Evolutionary conservation across 345 rosid genomes (phyloP).

Genomic region (Erodium maritimum): DNA sequence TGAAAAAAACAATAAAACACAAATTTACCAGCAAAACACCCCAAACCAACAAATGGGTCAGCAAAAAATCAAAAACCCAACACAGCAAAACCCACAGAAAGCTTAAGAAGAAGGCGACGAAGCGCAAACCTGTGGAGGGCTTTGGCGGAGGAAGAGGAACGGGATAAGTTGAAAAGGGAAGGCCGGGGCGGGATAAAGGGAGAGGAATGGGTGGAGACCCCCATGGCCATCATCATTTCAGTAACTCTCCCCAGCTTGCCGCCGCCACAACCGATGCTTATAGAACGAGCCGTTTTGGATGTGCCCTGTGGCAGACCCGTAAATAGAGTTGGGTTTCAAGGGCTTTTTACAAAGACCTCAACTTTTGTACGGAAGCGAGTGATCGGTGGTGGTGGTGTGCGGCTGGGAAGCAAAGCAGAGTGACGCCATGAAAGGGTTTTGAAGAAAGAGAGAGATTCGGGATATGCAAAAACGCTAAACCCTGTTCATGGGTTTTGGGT

Average conservation of each 20-base stretch:
- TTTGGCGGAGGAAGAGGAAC: constrained; percentile 18
- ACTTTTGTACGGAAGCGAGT: no score
- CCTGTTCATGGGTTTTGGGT: no score
- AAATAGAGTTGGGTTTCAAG: not conserved
- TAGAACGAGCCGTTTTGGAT: constrained; percentile 32
- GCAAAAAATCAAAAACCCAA: constrained; percentile 3
- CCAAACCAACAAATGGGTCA: no score
- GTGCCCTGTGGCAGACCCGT: constrained; percentile 6
- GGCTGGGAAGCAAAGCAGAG: no score
- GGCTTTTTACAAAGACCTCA: no score
- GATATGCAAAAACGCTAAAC: no score
- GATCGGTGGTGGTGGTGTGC: no score
- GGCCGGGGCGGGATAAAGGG: constrained; percentile 34
- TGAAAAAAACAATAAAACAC: no score
- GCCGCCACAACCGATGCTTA: constrained; percentile 7
- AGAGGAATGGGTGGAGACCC: constrained; percentile 34
- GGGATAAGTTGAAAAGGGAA: constrained; percentile 21
- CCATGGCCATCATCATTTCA: constrained; percentile 36
- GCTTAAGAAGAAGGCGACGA: not conserved
- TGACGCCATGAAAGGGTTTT: no score
- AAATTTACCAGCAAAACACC: no score
- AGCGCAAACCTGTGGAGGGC: constrained; percentile 28
- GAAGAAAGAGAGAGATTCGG: no score
- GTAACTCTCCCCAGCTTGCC: constrained; percentile 44
- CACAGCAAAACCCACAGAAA: not conserved